Evolutionary conservation across 768 basidiomycete species (phyloP).

Genomic region (Sutorius australiensis): DNA sequence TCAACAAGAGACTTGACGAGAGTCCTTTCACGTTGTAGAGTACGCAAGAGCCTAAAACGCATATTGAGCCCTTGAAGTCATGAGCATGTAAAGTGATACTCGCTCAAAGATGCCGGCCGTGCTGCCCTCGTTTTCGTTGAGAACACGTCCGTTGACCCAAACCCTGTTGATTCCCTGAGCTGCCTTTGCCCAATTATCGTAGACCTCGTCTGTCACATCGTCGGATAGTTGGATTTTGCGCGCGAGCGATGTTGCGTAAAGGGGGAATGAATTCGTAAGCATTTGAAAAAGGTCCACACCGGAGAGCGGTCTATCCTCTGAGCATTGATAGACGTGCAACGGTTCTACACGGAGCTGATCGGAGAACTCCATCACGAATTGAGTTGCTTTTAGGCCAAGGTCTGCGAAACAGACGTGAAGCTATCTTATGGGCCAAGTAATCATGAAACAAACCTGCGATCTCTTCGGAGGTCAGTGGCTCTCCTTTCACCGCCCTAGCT

Average conservation of each 20-base stretch:
- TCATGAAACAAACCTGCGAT: conserved; percentile 41
- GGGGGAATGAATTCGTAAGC: conserved; percentile 87
- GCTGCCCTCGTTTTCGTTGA: conserved; percentile 63
- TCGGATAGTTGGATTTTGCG: conserved; percentile 58
- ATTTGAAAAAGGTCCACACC: conserved; percentile 42
- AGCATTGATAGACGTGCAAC: conserved; percentile 14
- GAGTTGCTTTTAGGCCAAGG: conserved; percentile 70
- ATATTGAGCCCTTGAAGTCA: conserved; percentile 5
- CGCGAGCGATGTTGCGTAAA: conserved; percentile 70
- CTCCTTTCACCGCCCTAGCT: conserved; percentile 36
- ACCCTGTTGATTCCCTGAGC: conserved; percentile 53
- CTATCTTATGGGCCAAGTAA: neutral
- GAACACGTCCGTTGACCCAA: conserved; percentile 76
- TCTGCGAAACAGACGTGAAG: conserved; percentile 31
- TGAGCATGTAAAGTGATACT: conserved; percentile 9
- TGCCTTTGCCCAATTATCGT: conserved; percentile 49
- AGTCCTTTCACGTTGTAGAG: conserved; percentile 67
- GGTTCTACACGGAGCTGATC: conserved; percentile 43
- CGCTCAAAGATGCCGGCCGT: conserved; percentile 52
- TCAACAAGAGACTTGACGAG: conserved; percentile 55
- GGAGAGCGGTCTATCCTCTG: conserved; percentile 15
- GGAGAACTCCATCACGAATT: conserved; percentile 65
- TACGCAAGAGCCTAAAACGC: conserved; percentile 54
- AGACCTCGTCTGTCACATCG: conserved; percentile 52
- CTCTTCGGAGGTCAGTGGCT: conserved; percentile 51